Evolutionary conservation across 1,284 basidiomycete species (phyloP), one percentile per base, ranked within the genome.

Genomic region (Malassezia globosa): DNA sequence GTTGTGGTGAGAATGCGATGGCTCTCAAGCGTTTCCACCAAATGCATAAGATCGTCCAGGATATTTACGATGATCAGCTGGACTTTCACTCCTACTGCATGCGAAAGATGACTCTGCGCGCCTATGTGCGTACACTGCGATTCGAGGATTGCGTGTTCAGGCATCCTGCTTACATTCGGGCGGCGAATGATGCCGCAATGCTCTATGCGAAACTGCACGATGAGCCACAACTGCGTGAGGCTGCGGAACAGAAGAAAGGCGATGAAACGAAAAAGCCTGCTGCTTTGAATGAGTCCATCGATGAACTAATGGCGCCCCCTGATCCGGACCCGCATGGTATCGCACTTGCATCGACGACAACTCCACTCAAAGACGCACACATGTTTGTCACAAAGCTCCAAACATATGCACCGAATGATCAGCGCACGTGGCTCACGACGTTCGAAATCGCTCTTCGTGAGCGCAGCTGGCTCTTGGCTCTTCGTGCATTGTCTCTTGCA

Each of bases 21-120:
- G 88, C 90, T 7, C 75, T 97, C 64, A 96, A 96, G 76, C 81
- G 83, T 61, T 92, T 86, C 63, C 78, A 80, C 47, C 78, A 82
- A 40, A 76, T 94, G 35, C 79, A 82, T 52, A 84, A 87, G 82
- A 77, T 83, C 13, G 95, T 94, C 72, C 79, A 84, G 48, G 85
- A 86, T 48, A 80, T 87, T 58, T 86, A 90, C 64, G 88, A 96
- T 60, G 94, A 97, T 69, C 90, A 97, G 73, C 92, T 87, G 64
- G 94, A 99, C 73, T 99, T 97, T 77, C 94, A 99, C 72, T 82
- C 83, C 6, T 99, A 97, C 73, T 86, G 87, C 61, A 68, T 95
- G 64, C 82, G 94, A 38, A 87, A 87, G 64, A 86, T 84, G 69
- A 94, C 86, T 3, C 74, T 97, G 31, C 82, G 82, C 41, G 79